A percentile compares a stretch with the other conserved stretches of the same genome.
These are phyloP conservation scores for Penicillium sp. DNA, from an alignment of 2,329 filamentous ascomycete species.

Conservation along the genomic window DNA sequence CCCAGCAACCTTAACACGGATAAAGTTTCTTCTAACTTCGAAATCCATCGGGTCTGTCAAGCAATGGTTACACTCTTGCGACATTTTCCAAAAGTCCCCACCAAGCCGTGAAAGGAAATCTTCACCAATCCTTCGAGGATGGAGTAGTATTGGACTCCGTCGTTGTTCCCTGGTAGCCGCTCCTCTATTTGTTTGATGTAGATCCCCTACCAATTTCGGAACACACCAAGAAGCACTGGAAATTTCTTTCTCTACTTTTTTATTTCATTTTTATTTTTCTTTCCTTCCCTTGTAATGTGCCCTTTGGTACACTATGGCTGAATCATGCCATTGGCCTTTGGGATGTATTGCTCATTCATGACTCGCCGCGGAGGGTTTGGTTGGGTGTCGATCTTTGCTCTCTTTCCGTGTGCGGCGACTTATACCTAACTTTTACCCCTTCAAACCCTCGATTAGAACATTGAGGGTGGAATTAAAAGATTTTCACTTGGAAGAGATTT, in stretches of 20 bases:
- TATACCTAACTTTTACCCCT: too few species aligned
- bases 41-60: background rate
- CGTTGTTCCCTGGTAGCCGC: too few species aligned
- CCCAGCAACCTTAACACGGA: conserved; percentile 7
- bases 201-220: too few species aligned
- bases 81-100: background rate
- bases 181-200: too few species aligned
- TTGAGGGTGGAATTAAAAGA: background rate
- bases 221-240: too few species aligned
- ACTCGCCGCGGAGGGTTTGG: background rate
- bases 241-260: too few species aligned
- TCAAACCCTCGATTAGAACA: background rate
- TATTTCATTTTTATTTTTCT: too few species aligned
- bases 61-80: conserved; percentile 5
- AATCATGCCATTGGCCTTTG: background rate
- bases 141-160: too few species aligned
- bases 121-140: too few species aligned
- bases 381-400: background rate
- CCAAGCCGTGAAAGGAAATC: too few species aligned
- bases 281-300: too few species aligned
- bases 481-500: background rate
- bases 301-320: too few species aligned
- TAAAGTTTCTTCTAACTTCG: conserved; percentile 4
- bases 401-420: background rate
- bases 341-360: background rate